These are phyloP conservation scores for Pestalotiopsis sp. DNA, from an alignment of 2,329 filamentous ascomycete genomes.

Conservation along the genomic window DNA sequence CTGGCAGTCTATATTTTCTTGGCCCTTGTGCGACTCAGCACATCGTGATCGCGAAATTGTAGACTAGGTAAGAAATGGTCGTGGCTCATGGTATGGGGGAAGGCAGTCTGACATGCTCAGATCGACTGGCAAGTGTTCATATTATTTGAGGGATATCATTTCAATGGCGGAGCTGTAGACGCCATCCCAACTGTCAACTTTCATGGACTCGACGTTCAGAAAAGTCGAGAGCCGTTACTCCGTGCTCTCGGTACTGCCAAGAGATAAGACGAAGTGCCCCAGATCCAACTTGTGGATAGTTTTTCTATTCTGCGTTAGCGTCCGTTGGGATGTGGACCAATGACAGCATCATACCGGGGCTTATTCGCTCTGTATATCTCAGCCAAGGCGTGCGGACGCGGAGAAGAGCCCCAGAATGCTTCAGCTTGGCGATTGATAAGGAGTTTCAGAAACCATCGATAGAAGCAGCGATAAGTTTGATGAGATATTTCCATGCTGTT, in stretches of 20 bases:
- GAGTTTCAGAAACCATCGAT: neutral
- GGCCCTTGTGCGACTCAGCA: too few relatives aligned
- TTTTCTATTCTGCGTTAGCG: slow-evolving; percentile 8
- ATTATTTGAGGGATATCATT: too few relatives aligned
- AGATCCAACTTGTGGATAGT: slow-evolving; percentile 1
- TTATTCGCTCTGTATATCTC: neutral
- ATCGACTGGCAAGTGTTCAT: too few relatives aligned
- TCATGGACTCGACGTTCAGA: neutral
- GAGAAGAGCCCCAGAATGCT: neutral
- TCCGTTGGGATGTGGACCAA: neutral
- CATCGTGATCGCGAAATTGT: too few relatives aligned
- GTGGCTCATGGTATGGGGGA: too few relatives aligned
- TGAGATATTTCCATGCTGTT: slow-evolving; percentile 2
- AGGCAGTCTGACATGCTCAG: too few relatives aligned
- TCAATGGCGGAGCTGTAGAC: neutral
- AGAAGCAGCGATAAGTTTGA: neutral
- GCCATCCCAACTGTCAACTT: neutral
- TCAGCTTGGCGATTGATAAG: neutral
- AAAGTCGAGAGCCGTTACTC: neutral
- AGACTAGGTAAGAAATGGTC: too few relatives aligned
- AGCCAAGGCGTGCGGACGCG: neutral
- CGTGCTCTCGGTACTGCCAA: neutral
- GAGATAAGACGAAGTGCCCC: slow-evolving; percentile 8
- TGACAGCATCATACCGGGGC: neutral
- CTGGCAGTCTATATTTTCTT: too few relatives aligned